A percentile compares a stretch with the other conserved stretches of the same genome.
These are phyloP conservation scores for Bipolaris sorokiniana DNA, from an alignment of 2,329 filamentous ascomycete genomes.

Conservation along the genomic window DNA sequence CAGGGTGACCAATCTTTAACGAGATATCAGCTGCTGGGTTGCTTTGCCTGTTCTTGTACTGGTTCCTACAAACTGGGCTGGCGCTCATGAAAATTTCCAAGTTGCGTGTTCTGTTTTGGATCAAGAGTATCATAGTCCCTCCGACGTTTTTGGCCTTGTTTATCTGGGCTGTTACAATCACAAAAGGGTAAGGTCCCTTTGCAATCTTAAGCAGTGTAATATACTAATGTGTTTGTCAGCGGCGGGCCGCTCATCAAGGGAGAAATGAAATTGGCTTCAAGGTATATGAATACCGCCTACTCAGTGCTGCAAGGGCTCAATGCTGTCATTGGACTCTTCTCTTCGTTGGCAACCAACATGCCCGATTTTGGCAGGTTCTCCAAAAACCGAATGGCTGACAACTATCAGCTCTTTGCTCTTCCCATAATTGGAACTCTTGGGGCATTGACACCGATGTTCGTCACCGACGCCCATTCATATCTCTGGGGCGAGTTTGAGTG, in stretches of 20 bases:
- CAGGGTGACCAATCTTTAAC: neutral
- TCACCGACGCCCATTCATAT: constrained; percentile 54
- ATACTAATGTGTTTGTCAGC: constrained; percentile 3
- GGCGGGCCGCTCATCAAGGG: constrained; percentile 52
- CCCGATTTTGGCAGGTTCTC: constrained; percentile 54
- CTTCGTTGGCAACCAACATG: constrained; percentile 59
- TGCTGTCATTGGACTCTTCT: constrained; percentile 58
- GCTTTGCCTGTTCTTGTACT: constrained; percentile 60
- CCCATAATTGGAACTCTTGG: constrained; percentile 57
- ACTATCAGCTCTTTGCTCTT: constrained; percentile 56
- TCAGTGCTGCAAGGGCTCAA: constrained; percentile 54
- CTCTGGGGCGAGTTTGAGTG: constrained; percentile 57
- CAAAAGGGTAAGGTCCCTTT: constrained; percentile 39
- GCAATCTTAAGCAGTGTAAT: neutral
- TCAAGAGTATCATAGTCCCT: constrained; percentile 53
- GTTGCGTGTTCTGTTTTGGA: constrained; percentile 52
- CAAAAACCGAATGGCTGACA: constrained; percentile 51
- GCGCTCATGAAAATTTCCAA: constrained; percentile 54
- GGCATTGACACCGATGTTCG: constrained; percentile 57
- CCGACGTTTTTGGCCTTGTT: constrained; percentile 54
- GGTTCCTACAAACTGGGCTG: constrained; percentile 55
- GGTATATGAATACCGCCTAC: constrained; percentile 54
- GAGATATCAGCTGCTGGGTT: constrained; percentile 52
- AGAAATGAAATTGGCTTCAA: constrained; percentile 42
- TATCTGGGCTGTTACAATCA: constrained; percentile 53